Base-by-base conservation (phyloP, 768 basidiomycete genomes). In the Xanthoconium purpureum region DNA sequence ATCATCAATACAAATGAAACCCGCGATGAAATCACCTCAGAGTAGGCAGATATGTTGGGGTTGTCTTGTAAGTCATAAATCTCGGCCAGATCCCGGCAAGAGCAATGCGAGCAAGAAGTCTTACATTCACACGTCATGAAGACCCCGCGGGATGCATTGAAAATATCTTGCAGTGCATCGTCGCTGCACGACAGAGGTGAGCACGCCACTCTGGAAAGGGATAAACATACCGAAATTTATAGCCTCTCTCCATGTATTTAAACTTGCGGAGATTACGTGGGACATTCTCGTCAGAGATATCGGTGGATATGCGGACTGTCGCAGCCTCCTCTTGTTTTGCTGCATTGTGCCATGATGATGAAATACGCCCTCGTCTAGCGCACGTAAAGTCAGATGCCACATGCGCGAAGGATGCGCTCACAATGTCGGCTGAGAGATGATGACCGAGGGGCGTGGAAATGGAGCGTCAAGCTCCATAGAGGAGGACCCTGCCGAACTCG, bases 181-280 rank as follows among this genome's bases (percentile, higher is more conserved):
- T 61, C 63, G 14, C 71, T 70, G 44, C 24, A 43, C 29, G 24
- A 50, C 45, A 40, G 36, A 55, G 24, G 51, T 54, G 54, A 61
- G 57, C 24, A 50, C 46, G 18, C 37, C 61, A 52, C 37, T 37
- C 29, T 24, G n/a, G 30, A 6, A 47, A 54, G 20, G 48, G 28
- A 11, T 8, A n/a, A 38, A 50, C 46, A 18, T 71, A 83, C 46
- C 62, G 80, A 80, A 77, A 80, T 13, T 69, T 52, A 50, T 86
- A 87, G 11, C 74, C 72, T 37, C 67, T 70, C 62, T 88, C 86
- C 13, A 84, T 57, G 62, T 86, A 88, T 52, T 55, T 52, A 50
- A 88, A 87, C 15, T 63, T 63, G 0, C 68, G 57, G 6, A 73
- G 64, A n/a, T 81, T 62, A 4, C 60, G 67, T 0, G 84, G 84